These are phyloP conservation scores for Castanea crenata DNA, from an alignment of 306 rosid species.

Conservation along the genomic window DNA sequence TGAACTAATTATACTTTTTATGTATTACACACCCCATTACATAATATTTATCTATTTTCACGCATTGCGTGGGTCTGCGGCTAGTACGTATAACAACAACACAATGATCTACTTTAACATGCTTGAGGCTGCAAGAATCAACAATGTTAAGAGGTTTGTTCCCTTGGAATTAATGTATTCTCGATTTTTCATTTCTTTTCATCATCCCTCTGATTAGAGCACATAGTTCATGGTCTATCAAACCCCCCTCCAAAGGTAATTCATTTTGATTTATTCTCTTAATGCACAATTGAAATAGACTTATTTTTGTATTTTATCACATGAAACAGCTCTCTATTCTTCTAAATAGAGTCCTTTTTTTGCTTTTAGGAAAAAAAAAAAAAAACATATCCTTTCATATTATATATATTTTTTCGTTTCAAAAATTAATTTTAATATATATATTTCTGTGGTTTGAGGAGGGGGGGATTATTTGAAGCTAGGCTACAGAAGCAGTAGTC, in stretches of 20 bases:
- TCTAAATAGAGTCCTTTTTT: not conserved
- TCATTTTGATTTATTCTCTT: not conserved
- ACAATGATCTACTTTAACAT: constrained; percentile 62
- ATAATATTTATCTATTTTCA: no score
- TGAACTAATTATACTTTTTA: no score
- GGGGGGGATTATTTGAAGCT: no score
- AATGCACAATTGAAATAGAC: not conserved
- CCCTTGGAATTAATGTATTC: not conserved
- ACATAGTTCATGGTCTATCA: not conserved
- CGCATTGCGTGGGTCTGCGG: no score
- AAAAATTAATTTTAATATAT: no score
- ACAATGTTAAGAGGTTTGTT: constrained; percentile 48
- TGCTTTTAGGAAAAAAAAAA: no score
- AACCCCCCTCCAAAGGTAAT: not conserved
- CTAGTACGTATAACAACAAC: constrained; percentile 40
- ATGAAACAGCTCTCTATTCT: not conserved
- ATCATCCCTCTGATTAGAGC: not conserved
- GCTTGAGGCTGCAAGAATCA: constrained; percentile 60
- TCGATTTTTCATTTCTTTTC: not conserved
- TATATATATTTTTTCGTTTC: no score
- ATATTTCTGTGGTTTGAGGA: no score
- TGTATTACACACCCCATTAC: no score
- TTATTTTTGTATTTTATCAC: not conserved
- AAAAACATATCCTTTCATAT: no score
- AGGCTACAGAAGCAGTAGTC: no score